Evolutionary conservation across 495 filamentous ascomycete genomes (phyloP).

Genomic region (Xylaria longipes): DNA sequence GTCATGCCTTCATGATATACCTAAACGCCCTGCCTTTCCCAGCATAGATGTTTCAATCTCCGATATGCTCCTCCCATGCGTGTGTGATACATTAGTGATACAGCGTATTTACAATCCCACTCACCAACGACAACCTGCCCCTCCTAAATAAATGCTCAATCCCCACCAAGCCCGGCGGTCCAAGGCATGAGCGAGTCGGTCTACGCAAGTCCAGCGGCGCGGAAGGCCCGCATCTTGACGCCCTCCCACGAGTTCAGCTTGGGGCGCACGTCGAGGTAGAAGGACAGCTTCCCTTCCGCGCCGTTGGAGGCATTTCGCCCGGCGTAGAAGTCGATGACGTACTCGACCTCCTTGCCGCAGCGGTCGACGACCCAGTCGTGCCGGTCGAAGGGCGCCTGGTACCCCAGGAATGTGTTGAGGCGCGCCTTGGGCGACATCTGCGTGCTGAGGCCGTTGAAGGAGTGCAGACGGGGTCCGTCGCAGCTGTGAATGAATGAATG

Average conservation of each 20-base stretch:
- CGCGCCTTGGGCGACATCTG: slow-evolving; percentile 83
- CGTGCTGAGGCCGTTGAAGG: slow-evolving; percentile 78
- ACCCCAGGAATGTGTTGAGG: slow-evolving; percentile 80
- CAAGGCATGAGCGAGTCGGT: too few species aligned
- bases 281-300: slow-evolving; percentile 73
- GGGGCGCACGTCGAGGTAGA: slow-evolving; percentile 93
- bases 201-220: slow-evolving; percentile 65
- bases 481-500: slow-evolving; percentile 55
- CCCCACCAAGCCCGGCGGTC: too few species aligned
- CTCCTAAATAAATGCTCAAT: too few species aligned
- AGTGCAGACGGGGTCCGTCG: slow-evolving; percentile 80
- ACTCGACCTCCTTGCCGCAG: slow-evolving; percentile 88
- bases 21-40: slow-evolving; percentile 27
- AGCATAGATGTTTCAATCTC: neutral
- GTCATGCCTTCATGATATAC: slow-evolving; percentile 26
- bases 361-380: slow-evolving; percentile 98
- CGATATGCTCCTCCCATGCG: neutral
- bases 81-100: slow-evolving; percentile 25
- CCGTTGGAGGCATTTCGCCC: slow-evolving; percentile 64
- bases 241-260: slow-evolving; percentile 94
- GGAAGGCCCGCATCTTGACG: slow-evolving; percentile 77
- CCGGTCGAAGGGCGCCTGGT: slow-evolving; percentile 89
- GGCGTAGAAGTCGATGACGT: slow-evolving; percentile 97
- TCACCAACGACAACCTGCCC: slow-evolving; percentile 28
- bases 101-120: slow-evolving; percentile 26